phyloP scores from a whole-genome alignment of 768 basidiomycete species.

The Tylopilus vinaceipallidus region DNA sequence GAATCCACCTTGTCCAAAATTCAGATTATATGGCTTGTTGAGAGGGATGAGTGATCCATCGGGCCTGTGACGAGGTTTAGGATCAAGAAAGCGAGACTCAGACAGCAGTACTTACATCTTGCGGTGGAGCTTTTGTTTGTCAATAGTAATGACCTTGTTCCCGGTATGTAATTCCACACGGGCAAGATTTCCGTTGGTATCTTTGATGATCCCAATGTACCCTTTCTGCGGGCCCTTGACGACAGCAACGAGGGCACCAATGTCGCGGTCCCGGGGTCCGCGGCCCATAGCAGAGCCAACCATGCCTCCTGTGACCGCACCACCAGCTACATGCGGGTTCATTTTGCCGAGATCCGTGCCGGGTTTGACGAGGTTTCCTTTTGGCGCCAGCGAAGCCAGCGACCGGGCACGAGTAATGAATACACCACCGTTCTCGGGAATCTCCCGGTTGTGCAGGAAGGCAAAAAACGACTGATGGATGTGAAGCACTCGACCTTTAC shows the following conservation, averaged over 20 bases:
- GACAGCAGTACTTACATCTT: conserved; percentile 55
- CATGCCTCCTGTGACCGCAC: conserved; percentile 66
- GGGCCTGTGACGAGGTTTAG: conserved; percentile 39
- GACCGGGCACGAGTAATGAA: conserved; percentile 89
- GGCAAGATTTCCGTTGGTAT: conserved; percentile 83
- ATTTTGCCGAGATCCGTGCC: conserved; percentile 83
- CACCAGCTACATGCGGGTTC: conserved; percentile 71
- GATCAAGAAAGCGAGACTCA: not conserved
- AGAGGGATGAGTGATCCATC: conserved; percentile 57
- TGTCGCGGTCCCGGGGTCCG: conserved; percentile 78
- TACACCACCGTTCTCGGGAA: conserved; percentile 88
- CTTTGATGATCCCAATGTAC: conserved; percentile 89
- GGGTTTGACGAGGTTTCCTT: conserved; percentile 66
- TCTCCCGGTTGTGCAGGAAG: conserved; percentile 91
- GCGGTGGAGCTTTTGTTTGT: conserved; percentile 73
- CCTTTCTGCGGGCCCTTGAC: conserved; percentile 90
- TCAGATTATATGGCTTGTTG: conserved; percentile 34
- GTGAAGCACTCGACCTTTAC: conserved; percentile 89
- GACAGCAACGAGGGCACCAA: conserved; percentile 76
- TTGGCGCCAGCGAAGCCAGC: conserved; percentile 82
- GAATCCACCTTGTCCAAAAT: conserved; percentile 20
- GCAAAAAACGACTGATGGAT: conserved; percentile 93
- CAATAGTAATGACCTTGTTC: conserved; percentile 86
- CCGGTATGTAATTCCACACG: conserved; percentile 89
- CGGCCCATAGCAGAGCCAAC: conserved; percentile 80